These are phyloP conservation scores for Pugionium dolabratum DNA, from an alignment of 345 rosid genomes.

Conservation along the genomic window DNA sequence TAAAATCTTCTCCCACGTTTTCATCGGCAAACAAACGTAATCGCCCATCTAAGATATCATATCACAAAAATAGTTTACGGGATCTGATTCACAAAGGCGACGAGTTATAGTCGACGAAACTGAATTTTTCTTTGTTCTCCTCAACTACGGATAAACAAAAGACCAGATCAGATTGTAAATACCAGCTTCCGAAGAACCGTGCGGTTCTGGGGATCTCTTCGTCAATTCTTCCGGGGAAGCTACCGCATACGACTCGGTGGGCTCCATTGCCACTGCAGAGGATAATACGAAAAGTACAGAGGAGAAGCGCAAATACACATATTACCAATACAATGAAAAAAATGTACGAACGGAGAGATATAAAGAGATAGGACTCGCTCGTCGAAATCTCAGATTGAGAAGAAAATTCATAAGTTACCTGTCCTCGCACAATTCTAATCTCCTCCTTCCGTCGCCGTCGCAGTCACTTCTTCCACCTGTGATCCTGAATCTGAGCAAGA, in stretches of 20 bases:
- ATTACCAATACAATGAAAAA: slow-evolving; percentile 27
- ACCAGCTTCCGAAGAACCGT: slow-evolving; percentile 74
- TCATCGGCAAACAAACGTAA: background rate
- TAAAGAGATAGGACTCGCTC: slow-evolving; percentile 19
- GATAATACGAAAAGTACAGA: background rate
- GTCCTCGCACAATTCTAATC: slow-evolving; percentile 33
- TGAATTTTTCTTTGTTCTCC: slow-evolving; percentile 7
- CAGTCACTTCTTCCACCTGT: background rate
- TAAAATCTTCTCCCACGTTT: background rate
- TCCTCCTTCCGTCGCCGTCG: slow-evolving; percentile 22
- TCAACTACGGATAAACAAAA: background rate
- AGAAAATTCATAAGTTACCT: slow-evolving; percentile 21
- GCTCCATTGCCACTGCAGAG: slow-evolving; percentile 60
- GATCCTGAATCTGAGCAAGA: slow-evolving; percentile 22
- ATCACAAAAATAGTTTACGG: background rate
- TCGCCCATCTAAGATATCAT: background rate
- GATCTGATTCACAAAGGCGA: slow-evolving; percentile 24
- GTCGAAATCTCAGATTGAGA: slow-evolving; percentile 41
- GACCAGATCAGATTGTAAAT: slow-evolving; percentile 51
- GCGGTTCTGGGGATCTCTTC: slow-evolving; percentile 68
- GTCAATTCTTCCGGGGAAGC: slow-evolving; percentile 75
- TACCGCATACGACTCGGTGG: slow-evolving; percentile 79
- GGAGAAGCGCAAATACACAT: slow-evolving; percentile 16
- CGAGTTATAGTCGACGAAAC: background rate
- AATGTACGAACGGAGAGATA: background rate